phyloP scores from a whole-genome alignment of 495 filamentous ascomycete genomes.

The Thermochaetoides thermophila region DNA sequence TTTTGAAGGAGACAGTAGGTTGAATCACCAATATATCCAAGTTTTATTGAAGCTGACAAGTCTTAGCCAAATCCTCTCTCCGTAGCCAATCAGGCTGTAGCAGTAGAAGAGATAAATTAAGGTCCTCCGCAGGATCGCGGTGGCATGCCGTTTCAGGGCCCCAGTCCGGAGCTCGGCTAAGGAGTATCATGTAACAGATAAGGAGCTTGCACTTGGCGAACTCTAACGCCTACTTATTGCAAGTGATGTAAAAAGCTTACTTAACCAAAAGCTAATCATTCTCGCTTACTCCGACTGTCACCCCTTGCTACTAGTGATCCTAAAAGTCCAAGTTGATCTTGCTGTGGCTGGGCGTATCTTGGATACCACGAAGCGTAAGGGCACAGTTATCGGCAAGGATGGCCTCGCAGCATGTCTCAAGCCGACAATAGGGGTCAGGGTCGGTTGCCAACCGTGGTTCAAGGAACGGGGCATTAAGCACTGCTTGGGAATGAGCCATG shows the following conservation, averaged over 20 bases:
- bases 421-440: conserved; percentile 55
- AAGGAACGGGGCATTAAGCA: conserved; percentile 69
- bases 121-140: conserved; percentile 46
- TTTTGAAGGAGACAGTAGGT: conserved; percentile 47
- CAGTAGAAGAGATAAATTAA: conserved; percentile 63
- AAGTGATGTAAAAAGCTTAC: conserved; percentile 62
- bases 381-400: conserved; percentile 11
- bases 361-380: conserved; percentile 6
- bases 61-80: conserved; percentile 23
- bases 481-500: conserved; percentile 46
- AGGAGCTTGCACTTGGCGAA: conserved; percentile 33
- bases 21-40: not conserved
- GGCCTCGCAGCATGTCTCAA: conserved; percentile 28
- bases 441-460: conserved; percentile 54
- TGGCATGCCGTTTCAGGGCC: conserved; percentile 52
- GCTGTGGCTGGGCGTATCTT: conserved; percentile 20
- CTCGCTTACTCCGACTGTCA: conserved; percentile 38
- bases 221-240: conserved; percentile 48
- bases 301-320: conserved; percentile 42
- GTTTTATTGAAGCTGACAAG: not conserved
- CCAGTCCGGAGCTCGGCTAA: conserved; percentile 38
- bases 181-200: conserved; percentile 16
- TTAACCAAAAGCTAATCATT: conserved; percentile 22
- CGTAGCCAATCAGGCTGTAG: conserved; percentile 31
- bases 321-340: conserved; percentile 49